These are phyloP conservation scores for Tilletia setariae DNA, from an alignment of 1,284 basidiomycete species.

Conservation along the genomic window DNA sequence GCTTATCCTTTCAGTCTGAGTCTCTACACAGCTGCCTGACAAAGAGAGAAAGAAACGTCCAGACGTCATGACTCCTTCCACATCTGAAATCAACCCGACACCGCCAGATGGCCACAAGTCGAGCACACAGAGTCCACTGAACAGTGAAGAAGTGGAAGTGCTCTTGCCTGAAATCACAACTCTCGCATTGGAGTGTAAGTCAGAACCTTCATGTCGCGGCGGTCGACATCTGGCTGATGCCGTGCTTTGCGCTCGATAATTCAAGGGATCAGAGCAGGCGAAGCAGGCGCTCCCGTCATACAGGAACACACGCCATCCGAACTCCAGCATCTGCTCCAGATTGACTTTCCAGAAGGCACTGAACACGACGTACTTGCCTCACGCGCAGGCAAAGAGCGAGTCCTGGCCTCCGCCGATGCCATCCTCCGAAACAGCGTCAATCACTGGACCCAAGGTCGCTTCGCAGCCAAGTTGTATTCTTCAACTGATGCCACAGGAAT, in stretches of 20 bases:
- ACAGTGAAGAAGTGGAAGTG: not conserved
- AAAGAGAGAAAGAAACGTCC: too few relatives aligned
- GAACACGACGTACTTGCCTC: not conserved
- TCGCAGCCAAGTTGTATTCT: constrained; percentile 51
- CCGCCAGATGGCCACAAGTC: too few relatives aligned
- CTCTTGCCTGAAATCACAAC: not conserved
- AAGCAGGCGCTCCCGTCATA: not conserved
- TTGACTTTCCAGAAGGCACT: not conserved
- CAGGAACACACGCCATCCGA: not conserved
- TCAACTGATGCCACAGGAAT: constrained; percentile 55
- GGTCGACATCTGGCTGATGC: too few relatives aligned
- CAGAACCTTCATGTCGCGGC: too few relatives aligned
- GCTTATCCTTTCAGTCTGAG: too few relatives aligned
- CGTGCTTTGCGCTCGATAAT: too few relatives aligned
- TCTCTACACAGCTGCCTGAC: too few relatives aligned
- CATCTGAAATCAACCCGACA: too few relatives aligned
- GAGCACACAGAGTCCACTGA: constrained; percentile 2
- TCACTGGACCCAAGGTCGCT: constrained; percentile 39
- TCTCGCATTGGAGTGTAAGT: constrained; percentile 6
- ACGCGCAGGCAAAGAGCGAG: not conserved
- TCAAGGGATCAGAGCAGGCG: constrained; percentile 1
- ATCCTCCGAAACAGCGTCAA: constrained; percentile 40
- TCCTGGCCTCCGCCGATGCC: not conserved
- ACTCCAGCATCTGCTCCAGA: not conserved
- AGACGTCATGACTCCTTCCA: too few relatives aligned